Conservation (phyloP, 805 yeast genomes). For the Blastobotrys mokoenaii region DNA sequence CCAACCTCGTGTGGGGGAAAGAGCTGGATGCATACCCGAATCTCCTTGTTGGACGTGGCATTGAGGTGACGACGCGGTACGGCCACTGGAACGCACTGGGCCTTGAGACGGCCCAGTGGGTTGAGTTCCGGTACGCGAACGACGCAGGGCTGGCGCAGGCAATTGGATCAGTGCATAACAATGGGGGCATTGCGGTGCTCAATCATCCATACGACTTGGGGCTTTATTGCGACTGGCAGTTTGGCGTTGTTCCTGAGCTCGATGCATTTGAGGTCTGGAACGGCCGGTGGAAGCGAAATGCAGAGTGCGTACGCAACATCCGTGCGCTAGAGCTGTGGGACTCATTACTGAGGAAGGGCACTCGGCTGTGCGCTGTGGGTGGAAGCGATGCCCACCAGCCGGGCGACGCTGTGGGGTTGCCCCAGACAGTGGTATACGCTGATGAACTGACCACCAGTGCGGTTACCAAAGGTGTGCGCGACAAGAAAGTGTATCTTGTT, state of each 20-base stretch:
- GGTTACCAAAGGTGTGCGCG: constrained; percentile 3
- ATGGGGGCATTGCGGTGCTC: constrained; percentile 8
- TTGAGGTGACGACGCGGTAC: constrained; percentile 10
- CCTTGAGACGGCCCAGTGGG: constrained; percentile 7
- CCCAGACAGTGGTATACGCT: constrained; percentile 6
- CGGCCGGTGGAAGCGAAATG: constrained; percentile 11
- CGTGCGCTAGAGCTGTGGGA: constrained; percentile 9
- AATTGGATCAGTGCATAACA: constrained; percentile 4
- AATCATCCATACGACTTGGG: constrained; percentile 11
- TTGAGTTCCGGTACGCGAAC: constrained; percentile 6
- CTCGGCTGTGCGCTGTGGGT: constrained; percentile 6
- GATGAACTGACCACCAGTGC: constrained; percentile 5
- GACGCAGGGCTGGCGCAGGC: constrained; percentile 3
- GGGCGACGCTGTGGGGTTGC: constrained; percentile 6
- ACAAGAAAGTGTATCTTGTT: constrained; percentile 5
- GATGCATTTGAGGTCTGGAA: constrained; percentile 14
- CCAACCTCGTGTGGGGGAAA: constrained; percentile 10
- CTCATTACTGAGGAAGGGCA: constrained; percentile 4
- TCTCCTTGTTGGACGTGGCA: constrained; percentile 10
- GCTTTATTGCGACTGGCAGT: constrained; percentile 9
- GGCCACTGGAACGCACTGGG: constrained; percentile 14
- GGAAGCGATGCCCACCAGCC: constrained; percentile 12
- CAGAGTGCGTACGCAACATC: constrained; percentile 6
- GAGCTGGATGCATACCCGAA: constrained; percentile 4
- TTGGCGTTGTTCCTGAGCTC: constrained; percentile 1